Conservation (phyloP, 495 filamentous ascomycete genomes). For the Sphaerosporella brunnea region DNA sequence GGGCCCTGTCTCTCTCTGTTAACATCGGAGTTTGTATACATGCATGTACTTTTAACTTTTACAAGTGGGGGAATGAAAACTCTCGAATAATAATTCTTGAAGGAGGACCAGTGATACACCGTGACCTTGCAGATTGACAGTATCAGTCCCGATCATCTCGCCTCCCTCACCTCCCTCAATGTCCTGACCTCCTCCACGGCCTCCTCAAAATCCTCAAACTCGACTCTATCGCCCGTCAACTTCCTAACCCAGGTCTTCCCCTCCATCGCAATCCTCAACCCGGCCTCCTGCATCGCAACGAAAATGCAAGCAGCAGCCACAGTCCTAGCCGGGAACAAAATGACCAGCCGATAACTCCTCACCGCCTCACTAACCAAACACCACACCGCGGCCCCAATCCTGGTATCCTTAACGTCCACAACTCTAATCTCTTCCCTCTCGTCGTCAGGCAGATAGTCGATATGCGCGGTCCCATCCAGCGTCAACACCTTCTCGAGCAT, state of each 20-base stretch:
- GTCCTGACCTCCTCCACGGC: conserved; percentile 20
- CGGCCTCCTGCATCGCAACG: conserved; percentile 23
- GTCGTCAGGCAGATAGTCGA: conserved; percentile 23
- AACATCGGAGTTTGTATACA: no score
- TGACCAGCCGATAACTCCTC: conserved; percentile 26
- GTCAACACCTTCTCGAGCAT: conserved; percentile 28
- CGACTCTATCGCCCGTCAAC: conserved; percentile 27
- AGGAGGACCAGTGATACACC: no score
- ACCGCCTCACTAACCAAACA: conserved; percentile 25
- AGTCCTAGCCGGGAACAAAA: conserved; percentile 28
- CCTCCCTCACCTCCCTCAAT: not conserved
- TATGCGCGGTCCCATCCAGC: conserved; percentile 22
- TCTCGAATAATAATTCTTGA: no score
- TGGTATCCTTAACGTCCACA: conserved; percentile 27
- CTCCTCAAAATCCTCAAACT: conserved; percentile 30
- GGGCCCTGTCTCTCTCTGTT: no score
- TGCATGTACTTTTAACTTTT: no score
- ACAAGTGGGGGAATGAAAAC: no score
- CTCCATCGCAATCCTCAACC: conserved; percentile 11
- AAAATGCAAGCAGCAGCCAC: conserved; percentile 29
- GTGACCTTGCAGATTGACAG: no score
- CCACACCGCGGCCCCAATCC: conserved; percentile 26
- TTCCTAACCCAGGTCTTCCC: conserved; percentile 25
- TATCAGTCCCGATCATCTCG: no score
- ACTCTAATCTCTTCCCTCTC: conserved; percentile 29